A percentile compares a stretch with the other conserved stretches of the same genome.
Evolutionary conservation across 2,329 filamentous ascomycete species (phyloP).

Genomic region (Penicillium psychrosexuale): DNA sequence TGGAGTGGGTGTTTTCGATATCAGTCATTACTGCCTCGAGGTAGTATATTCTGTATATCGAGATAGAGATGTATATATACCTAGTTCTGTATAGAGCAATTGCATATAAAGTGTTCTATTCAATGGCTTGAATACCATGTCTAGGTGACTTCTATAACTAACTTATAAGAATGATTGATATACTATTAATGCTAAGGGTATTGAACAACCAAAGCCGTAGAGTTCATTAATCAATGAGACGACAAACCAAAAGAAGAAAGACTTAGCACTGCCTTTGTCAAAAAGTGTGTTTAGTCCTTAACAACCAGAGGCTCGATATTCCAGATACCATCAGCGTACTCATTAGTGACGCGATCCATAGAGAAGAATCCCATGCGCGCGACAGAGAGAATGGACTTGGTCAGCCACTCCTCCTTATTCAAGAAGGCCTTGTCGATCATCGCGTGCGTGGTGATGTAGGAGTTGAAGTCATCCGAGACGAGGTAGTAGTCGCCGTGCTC

Average conservation of each 20-base stretch:
- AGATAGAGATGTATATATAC: neutral
- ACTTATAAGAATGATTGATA: neutral
- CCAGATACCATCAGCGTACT: slow-evolving; percentile 97
- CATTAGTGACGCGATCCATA: slow-evolving; percentile 90
- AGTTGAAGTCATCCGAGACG: slow-evolving; percentile 95
- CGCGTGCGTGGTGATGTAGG: slow-evolving; percentile 85
- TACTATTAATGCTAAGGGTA: slow-evolving; percentile 1
- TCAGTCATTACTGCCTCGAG: neutral
- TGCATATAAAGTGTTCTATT: neutral
- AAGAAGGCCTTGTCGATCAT: slow-evolving; percentile 89
- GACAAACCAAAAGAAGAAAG: neutral
- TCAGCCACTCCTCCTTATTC: slow-evolving; percentile 89
- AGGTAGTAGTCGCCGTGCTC: slow-evolving; percentile 97
- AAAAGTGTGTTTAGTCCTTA: slow-evolving; percentile 25
- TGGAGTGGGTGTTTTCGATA: slow-evolving; percentile 2
- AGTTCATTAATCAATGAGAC: neutral
- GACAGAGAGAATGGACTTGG: slow-evolving; percentile 84
- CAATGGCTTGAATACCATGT: neutral
- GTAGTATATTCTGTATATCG: neutral
- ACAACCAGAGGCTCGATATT: slow-evolving; percentile 78
- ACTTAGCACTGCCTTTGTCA: neutral
- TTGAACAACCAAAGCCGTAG: neutral
- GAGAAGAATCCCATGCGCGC: slow-evolving; percentile 97
- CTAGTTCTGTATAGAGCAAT: neutral
- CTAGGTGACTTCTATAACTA: neutral